These are phyloP conservation scores for Acanthamoeba rhysodes DNA, from an alignment of 208 protist genomes.

Conservation along the genomic window DNA sequence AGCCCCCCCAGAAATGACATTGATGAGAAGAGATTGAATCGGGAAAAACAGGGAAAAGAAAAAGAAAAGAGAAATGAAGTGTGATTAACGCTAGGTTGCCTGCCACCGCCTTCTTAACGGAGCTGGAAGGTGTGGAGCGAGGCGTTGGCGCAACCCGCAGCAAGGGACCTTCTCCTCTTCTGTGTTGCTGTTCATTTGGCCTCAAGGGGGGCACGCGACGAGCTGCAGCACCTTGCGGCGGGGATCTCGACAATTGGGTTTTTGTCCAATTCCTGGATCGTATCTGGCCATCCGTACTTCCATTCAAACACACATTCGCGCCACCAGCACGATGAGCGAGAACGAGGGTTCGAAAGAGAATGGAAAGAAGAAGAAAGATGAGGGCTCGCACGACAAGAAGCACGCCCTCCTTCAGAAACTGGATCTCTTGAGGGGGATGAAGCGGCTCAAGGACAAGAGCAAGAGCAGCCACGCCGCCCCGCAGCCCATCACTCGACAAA, in stretches of 20 bases:
- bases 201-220: neutral
- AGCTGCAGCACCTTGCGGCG: no score
- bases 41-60: neutral
- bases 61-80: neutral
- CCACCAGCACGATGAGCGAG: neutral
- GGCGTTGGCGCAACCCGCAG: neutral
- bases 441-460: slow-evolving; percentile 53
- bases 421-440: slow-evolving; percentile 32
- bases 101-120: neutral
- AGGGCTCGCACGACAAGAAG: slow-evolving; percentile 18
- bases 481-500: neutral
- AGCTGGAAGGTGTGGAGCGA: neutral
- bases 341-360: neutral
- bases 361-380: slow-evolving; percentile 58
- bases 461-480: slow-evolving; percentile 11
- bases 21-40: neutral
- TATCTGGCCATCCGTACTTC: neutral
- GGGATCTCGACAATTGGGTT: neutral
- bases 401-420: slow-evolving; percentile 72
- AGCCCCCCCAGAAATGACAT: slow-evolving; percentile 9
- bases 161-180: neutral
- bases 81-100: neutral
- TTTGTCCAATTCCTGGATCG: no score
- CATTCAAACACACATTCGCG: neutral
- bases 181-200: neutral